These are phyloP conservation scores for Acanthochlamys bracteata DNA, from an alignment of 106 monocot genomes.

Conservation along the genomic window DNA sequence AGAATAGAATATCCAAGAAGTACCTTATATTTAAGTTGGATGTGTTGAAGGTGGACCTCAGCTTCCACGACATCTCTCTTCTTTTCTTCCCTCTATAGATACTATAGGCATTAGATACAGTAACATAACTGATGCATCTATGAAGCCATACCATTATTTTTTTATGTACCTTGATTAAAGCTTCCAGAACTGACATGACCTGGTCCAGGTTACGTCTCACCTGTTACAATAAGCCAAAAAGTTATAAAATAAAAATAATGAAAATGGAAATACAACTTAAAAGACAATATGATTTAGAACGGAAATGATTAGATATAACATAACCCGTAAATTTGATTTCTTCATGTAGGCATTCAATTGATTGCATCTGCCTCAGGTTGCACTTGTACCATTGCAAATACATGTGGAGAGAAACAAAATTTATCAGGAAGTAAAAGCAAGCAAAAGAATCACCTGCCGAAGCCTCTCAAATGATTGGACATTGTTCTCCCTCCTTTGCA, in stretches of 20 bases:
- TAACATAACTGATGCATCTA: neutral
- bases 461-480: conserved; percentile 91
- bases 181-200: conserved; percentile 64
- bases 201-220: conserved; percentile 90
- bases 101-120: neutral
- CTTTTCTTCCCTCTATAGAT: conserved; percentile 84
- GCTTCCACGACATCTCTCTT: conserved; percentile 71
- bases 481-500: conserved; percentile 98
- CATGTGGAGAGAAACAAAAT: too few species aligned
- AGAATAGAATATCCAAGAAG: neutral
- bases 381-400: too few species aligned
- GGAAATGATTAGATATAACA: too few species aligned
- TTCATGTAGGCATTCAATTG: too few species aligned
- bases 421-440: neutral
- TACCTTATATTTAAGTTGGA: conserved; percentile 90
- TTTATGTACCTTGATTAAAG: conserved; percentile 64
- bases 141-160: neutral
- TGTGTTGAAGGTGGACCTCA: conserved; percentile 67
- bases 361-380: too few species aligned
- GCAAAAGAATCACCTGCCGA: conserved; percentile 49
- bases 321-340: too few species aligned
- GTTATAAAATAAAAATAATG: neutral
- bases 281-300: too few species aligned
- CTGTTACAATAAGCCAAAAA: conserved; percentile 32
- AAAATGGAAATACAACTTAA: too few species aligned